phyloP scores from a whole-genome alignment of 1,139 yeast genomes.

The Hanseniaspora uvarum region DNA sequence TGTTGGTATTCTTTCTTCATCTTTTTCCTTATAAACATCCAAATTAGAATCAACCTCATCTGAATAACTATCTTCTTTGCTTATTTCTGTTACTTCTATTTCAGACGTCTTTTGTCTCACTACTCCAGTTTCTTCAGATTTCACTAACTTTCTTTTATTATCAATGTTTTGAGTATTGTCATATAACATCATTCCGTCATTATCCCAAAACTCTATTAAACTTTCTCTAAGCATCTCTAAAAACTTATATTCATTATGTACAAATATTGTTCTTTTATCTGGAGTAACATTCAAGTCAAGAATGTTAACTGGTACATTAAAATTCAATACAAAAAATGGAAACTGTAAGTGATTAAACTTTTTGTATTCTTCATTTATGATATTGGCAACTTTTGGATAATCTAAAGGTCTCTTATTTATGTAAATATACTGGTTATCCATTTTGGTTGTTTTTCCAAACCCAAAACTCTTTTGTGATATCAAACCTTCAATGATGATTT shows the following conservation, averaged over 20 bases:
- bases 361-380: conserved; percentile 64
- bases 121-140: neutral
- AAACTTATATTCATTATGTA: conserved; percentile 55
- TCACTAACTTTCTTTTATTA: neutral
- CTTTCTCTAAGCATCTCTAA: conserved; percentile 42
- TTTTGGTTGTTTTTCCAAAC: conserved; percentile 49
- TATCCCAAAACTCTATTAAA: conserved; percentile 37
- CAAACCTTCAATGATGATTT: conserved; percentile 43
- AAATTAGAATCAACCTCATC: neutral
- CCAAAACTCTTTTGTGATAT: conserved; percentile 74
- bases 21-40: neutral
- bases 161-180: conserved; percentile 14
- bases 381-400: conserved; percentile 45
- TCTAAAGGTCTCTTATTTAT: conserved; percentile 68
- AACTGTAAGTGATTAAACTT: conserved; percentile 59
- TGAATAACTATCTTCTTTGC: neutral
- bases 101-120: neutral
- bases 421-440: conserved; percentile 63
- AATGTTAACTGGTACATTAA: conserved; percentile 42
- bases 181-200: conserved; percentile 37
- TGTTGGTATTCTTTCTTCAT: conserved; percentile 3
- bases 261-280: conserved; percentile 63
- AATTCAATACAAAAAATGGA: conserved; percentile 62
- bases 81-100: neutral
- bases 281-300: conserved; percentile 86